Evolutionary conservation across 2,329 filamentous ascomycete genomes (phyloP).

Genomic region (Arachnopeziza araneosa): DNA sequence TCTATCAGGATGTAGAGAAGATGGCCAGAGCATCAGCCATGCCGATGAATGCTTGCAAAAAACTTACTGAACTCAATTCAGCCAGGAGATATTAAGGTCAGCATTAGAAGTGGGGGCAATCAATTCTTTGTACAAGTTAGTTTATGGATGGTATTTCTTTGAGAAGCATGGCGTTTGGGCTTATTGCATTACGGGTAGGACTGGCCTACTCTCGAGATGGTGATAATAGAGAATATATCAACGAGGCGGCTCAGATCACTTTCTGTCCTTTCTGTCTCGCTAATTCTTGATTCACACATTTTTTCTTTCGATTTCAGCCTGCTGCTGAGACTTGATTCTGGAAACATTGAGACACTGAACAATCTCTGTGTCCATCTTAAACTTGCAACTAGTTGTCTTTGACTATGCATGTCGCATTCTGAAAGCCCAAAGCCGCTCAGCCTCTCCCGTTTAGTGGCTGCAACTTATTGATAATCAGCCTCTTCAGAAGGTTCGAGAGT

Average conservation of each 20-base stretch:
- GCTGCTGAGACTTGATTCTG: background rate
- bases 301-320: background rate
- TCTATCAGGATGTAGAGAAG: slow-evolving; percentile 58
- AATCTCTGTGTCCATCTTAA: background rate
- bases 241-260: background rate
- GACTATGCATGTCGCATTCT: no score
- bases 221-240: background rate
- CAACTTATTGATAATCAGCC: background rate
- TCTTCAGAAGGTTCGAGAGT: background rate
- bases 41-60: slow-evolving; percentile 54
- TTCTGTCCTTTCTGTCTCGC: background rate
- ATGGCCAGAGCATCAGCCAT: slow-evolving; percentile 44
- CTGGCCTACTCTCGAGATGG: background rate
- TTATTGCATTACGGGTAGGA: background rate
- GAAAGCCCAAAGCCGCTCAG: no score
- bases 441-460: background rate
- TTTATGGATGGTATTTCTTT: slow-evolving; percentile 3
- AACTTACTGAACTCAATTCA: slow-evolving; percentile 44
- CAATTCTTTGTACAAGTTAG: slow-evolving; percentile 14
- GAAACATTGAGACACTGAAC: background rate
- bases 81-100: background rate
- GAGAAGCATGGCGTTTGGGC: slow-evolving; percentile 25
- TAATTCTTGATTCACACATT: background rate
- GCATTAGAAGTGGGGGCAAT: background rate
- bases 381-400: background rate